phyloP scores from a whole-genome alignment of 441 rosid genomes.

The Brassica balearica region DNA sequence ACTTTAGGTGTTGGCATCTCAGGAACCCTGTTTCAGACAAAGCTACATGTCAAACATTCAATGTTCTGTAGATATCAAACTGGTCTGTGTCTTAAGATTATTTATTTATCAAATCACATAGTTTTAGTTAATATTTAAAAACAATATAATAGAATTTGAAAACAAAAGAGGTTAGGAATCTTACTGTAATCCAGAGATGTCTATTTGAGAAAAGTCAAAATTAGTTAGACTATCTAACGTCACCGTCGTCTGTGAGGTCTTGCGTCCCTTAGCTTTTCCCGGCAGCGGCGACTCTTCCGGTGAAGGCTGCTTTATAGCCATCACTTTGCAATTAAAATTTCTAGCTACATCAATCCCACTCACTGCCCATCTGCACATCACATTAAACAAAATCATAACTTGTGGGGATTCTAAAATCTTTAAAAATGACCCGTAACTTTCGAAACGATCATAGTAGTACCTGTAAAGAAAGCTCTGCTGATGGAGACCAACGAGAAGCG shows the following conservation, averaged over 20 bases:
- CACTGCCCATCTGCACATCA: constrained; percentile 67
- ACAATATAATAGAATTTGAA: not conserved
- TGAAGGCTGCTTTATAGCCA: constrained; percentile 71
- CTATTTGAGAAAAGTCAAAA: constrained; percentile 86
- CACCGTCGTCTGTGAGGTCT: constrained; percentile 17
- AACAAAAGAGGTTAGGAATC: constrained; percentile 34
- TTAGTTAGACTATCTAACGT: constrained; percentile 52
- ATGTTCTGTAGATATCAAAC: not conserved
- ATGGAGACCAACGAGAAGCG: constrained; percentile 90
- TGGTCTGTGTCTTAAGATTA: not conserved
- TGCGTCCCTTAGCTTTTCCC: constrained; percentile 36
- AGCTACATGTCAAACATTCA: not conserved
- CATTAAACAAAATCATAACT: not conserved
- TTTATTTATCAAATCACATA: constrained; percentile 9
- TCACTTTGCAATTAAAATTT: constrained; percentile 66
- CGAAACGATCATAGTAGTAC: constrained; percentile 45
- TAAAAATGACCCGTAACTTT: constrained; percentile 15
- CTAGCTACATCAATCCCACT: constrained; percentile 49
- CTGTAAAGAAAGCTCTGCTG: constrained; percentile 87
- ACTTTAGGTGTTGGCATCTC: constrained; percentile 64
- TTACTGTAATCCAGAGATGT: constrained; percentile 67
- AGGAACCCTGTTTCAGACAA: constrained; percentile 58
- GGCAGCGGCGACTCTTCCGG: constrained; percentile 25
- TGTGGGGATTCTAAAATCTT: not conserved
- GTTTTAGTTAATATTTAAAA: not conserved